These are phyloP conservation scores for Tolypocladium album DNA, from an alignment of 2,329 filamentous ascomycete species.

Conservation along the genomic window DNA sequence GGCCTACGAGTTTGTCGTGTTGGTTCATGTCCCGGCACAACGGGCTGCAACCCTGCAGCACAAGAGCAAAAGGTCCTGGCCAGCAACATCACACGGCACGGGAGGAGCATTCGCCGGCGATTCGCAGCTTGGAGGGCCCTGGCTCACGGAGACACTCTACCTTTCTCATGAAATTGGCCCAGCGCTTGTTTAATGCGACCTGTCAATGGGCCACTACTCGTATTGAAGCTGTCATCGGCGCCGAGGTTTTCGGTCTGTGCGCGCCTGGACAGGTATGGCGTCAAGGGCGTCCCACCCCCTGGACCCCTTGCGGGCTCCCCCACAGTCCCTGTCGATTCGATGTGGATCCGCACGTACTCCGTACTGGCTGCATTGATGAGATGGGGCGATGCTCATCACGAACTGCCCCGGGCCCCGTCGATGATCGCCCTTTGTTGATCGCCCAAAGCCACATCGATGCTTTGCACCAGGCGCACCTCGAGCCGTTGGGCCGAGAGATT, in stretches of 20 bases:
- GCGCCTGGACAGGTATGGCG: neutral
- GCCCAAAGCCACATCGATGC: neutral
- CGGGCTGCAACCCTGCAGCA: neutral
- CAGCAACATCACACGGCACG: neutral
- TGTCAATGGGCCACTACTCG: neutral
- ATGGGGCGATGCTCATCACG: neutral
- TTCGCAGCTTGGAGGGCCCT: neutral
- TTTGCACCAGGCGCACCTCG: too few species aligned
- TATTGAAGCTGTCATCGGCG: too few species aligned
- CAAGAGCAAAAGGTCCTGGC: neutral
- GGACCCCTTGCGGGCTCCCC: neutral
- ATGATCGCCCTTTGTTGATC: neutral
- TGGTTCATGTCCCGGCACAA: neutral
- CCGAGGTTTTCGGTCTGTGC: neutral
- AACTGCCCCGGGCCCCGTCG: neutral
- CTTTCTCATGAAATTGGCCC: neutral
- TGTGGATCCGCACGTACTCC: neutral
- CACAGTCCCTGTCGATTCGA: neutral
- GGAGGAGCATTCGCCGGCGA: neutral
- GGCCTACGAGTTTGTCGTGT: neutral
- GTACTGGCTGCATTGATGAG: neutral
- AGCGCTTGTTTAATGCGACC: neutral
- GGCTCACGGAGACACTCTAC: neutral
- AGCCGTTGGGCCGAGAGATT: neutral
- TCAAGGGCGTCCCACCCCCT: neutral